phyloP scores from a whole-genome alignment of 1,284 basidiomycete species.

The Pseudozyma sp. region DNA sequence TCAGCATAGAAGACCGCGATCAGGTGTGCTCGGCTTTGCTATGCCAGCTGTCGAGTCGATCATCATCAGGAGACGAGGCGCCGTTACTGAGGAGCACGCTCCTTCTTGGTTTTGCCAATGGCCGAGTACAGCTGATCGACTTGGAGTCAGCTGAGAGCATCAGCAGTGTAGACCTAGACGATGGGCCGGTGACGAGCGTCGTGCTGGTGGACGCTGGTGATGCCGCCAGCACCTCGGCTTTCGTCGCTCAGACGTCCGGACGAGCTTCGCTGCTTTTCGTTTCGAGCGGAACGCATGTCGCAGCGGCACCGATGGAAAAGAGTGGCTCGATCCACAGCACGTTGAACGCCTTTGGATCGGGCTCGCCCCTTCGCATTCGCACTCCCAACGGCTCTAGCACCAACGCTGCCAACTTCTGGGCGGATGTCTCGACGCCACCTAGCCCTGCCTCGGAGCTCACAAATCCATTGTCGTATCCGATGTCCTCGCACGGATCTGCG shows the following conservation, averaged over 20 bases:
- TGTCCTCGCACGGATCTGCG: slow-evolving; percentile 48
- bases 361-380: slow-evolving; percentile 40
- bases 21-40: slow-evolving; percentile 40
- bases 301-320: slow-evolving; percentile 27
- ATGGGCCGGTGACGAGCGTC: slow-evolving; percentile 35
- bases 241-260: slow-evolving; percentile 34
- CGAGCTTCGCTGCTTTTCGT: slow-evolving; percentile 35
- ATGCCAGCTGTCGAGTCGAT: slow-evolving; percentile 23
- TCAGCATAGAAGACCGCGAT: slow-evolving; percentile 22
- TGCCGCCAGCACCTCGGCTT: slow-evolving; percentile 11
- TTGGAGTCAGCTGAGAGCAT: slow-evolving; percentile 26
- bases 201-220: slow-evolving; percentile 24
- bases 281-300: slow-evolving; percentile 5
- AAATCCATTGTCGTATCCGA: slow-evolving; percentile 41
- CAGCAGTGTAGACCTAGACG: slow-evolving; percentile 38
- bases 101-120: slow-evolving; percentile 45
- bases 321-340: slow-evolving; percentile 39
- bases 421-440: slow-evolving; percentile 40
- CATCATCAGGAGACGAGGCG: slow-evolving; percentile 24
- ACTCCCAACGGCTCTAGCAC: slow-evolving; percentile 40
- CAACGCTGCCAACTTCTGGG: slow-evolving; percentile 43
- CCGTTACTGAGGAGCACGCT: slow-evolving; percentile 29
- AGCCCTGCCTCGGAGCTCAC: slow-evolving; percentile 39
- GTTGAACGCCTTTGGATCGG: slow-evolving; percentile 21
- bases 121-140: slow-evolving; percentile 31